These are phyloP conservation scores for Chlamydomonas eustigma DNA, from an alignment of 139 green algal species.

Conservation along the genomic window DNA sequence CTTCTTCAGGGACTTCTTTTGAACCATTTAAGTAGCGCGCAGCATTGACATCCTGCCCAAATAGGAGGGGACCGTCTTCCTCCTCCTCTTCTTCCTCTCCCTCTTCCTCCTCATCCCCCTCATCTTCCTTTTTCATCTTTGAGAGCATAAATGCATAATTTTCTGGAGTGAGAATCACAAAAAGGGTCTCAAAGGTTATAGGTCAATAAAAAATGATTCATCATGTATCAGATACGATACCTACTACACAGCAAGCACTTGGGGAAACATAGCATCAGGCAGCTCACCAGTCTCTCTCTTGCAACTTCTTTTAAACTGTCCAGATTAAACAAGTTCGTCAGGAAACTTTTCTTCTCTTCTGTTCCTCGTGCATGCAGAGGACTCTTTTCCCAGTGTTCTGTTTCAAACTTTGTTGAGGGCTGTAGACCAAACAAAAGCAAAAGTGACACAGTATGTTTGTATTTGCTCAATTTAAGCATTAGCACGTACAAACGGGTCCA, in stretches of 20 bases:
- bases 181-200: too few species aligned
- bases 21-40: slow-evolving; percentile 1
- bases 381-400: not conserved
- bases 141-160: not conserved
- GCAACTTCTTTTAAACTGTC: not conserved
- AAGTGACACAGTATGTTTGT: not conserved
- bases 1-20: not conserved
- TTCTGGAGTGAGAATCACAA: too few species aligned
- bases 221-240: not conserved
- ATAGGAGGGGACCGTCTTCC: not conserved
- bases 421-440: not conserved
- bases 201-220: too few species aligned
- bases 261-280: not conserved
- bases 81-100: slow-evolving; percentile 3
- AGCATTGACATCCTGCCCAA: slow-evolving; percentile 11
- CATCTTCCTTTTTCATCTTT: not conserved
- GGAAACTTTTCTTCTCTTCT: not conserved
- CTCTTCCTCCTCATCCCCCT: slow-evolving; percentile 8
- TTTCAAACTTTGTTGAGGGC: not conserved
- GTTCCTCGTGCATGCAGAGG: not conserved
- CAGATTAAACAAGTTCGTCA: not conserved
- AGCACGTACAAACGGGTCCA: too few species aligned
- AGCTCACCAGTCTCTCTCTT: not conserved
- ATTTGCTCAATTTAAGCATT: too few species aligned
- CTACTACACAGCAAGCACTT: not conserved